phyloP scores from a whole-genome alignment of 1,139 yeast species.

The Saccharomyces hybrid region DNA sequence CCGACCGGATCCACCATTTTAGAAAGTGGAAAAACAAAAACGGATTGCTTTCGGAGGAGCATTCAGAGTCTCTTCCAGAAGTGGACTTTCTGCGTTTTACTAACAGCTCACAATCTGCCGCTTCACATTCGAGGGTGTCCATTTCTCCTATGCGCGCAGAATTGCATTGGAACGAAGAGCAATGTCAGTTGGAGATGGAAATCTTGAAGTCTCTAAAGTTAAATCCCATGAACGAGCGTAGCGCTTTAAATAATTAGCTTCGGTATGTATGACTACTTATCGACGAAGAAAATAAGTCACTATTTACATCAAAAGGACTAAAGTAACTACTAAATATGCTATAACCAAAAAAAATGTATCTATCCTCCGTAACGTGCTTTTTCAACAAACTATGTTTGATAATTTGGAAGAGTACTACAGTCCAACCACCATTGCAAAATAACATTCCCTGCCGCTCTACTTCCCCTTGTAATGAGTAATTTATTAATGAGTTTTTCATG shows the following conservation, averaged over 20 bases:
- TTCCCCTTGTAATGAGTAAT: constrained; percentile 29
- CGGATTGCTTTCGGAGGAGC: neutral
- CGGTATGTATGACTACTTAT: neutral
- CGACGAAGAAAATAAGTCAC: neutral
- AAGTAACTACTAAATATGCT: neutral
- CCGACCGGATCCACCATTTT: neutral
- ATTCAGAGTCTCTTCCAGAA: neutral
- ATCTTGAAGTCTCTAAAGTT: neutral
- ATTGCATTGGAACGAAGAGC: neutral
- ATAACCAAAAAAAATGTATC: neutral
- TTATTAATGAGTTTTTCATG: constrained; percentile 28
- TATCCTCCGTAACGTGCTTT: neutral
- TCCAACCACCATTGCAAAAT: constrained; percentile 32
- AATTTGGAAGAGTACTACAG: constrained; percentile 27
- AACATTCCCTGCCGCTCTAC: constrained; percentile 30
- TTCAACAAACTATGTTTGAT: constrained; percentile 2
- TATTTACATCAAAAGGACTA: neutral
- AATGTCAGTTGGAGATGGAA: neutral
- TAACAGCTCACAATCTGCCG: neutral
- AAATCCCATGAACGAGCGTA: neutral
- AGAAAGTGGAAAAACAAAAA: neutral
- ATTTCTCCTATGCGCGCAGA: neutral
- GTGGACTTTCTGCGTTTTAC: neutral
- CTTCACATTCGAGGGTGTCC: neutral
- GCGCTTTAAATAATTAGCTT: neutral